Evolutionary conservation across 208 protist species (phyloP).

Genomic region (Vickermania spadyakhi): DNA sequence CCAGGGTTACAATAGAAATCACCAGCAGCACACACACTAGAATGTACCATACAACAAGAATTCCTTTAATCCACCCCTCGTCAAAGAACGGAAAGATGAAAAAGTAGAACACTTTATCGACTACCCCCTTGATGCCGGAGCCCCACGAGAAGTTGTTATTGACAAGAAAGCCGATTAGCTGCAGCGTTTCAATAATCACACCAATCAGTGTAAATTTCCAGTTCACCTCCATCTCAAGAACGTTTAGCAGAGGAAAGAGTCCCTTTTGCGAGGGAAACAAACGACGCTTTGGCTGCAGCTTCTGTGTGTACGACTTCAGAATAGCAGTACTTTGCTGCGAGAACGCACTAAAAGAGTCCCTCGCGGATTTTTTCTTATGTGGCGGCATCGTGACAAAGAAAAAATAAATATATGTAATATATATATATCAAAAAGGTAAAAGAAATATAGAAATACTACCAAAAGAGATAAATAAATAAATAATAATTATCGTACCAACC

Average conservation of each 20-base stretch:
- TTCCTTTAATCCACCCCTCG: background rate
- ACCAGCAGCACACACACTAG: conserved; percentile 7
- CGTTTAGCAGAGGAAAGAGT: conserved; percentile 5
- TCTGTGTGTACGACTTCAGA: background rate
- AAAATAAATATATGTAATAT: too few species aligned
- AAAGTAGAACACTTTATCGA: conserved; percentile 11
- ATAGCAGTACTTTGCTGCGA: background rate
- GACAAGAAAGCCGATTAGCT: conserved; percentile 7
- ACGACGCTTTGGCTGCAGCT: conserved; percentile 1
- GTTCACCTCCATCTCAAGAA: conserved; percentile 8
- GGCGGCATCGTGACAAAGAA: too few species aligned
- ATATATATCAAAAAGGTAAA: too few species aligned
- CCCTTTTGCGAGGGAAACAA: background rate
- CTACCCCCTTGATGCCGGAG: background rate
- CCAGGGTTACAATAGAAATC: background rate
- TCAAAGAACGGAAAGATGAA: conserved; percentile 14
- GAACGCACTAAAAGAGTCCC: background rate
- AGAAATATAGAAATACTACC: too few species aligned
- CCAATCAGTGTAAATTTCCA: conserved; percentile 12
- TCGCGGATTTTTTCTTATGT: background rate
- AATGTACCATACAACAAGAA: background rate
- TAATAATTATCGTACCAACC: too few species aligned
- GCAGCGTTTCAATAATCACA: conserved; percentile 10
- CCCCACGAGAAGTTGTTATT: conserved; percentile 13
- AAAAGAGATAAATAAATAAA: too few species aligned